Percentiles rank a stretch among this genome's conserved stretches.
phyloP scores from a whole-genome alignment of 2,329 filamentous ascomycete genomes.

The Alternaria sp. region DNA sequence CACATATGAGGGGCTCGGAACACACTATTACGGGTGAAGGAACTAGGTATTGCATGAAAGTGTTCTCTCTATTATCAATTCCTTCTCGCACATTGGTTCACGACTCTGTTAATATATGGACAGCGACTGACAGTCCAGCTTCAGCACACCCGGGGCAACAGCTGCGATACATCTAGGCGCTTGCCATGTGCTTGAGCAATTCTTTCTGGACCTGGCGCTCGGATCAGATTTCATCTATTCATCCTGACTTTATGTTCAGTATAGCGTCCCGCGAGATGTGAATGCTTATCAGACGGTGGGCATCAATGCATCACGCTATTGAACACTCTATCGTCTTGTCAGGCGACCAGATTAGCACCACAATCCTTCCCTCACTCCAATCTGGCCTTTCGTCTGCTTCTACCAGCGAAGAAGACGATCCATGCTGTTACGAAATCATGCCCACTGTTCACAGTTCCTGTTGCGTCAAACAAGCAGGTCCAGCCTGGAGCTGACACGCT shows the following conservation, averaged over 20 bases:
- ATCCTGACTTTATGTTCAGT: not conserved
- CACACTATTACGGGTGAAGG: not conserved
- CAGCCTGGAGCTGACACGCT: constrained; percentile 6
- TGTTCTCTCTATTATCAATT: not conserved
- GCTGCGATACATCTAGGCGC: not conserved
- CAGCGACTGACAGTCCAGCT: not conserved
- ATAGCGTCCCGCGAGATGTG: not conserved
- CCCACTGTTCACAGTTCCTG: not conserved
- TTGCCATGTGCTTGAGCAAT: not conserved
- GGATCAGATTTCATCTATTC: constrained; percentile 2
- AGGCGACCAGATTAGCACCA: constrained; percentile 8
- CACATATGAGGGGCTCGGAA: not conserved
- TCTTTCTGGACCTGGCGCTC: not conserved
- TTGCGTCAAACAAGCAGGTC: not conserved
- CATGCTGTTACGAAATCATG: not conserved
- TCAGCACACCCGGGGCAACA: not conserved
- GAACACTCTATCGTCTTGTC: constrained; percentile 19
- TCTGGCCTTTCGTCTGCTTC: not conserved
- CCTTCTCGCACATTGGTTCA: not conserved
- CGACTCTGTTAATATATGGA: not conserved
- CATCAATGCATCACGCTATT: constrained; percentile 31
- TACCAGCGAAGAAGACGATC: not conserved
- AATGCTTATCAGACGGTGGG: constrained; percentile 15
- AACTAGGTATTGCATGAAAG: not conserved
- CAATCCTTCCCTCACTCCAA: not conserved